A percentile compares a stretch with the other conserved stretches of the same genome.
Evolutionary conservation across 2,329 filamentous ascomycete species (phyloP).

Genomic region (Sporothrix globosa): DNA sequence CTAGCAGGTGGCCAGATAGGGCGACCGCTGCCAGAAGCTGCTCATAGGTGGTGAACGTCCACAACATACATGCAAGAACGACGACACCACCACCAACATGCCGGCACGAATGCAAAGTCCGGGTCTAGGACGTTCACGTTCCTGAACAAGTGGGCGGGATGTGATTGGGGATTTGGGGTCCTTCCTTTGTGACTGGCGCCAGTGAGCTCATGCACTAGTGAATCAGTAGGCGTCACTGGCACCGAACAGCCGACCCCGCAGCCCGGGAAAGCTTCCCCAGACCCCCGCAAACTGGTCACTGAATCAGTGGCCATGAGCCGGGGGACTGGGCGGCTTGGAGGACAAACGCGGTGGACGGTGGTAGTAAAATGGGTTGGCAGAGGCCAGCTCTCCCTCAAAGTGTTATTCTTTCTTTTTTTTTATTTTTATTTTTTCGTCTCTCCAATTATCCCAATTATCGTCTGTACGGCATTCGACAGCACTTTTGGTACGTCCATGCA

Average conservation of each 20-base stretch:
- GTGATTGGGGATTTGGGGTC: neutral
- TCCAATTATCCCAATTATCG: too few species aligned
- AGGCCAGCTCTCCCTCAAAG: neutral
- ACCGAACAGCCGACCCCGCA: neutral
- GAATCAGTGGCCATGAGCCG: constrained; percentile 9
- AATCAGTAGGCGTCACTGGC: constrained; percentile 11
- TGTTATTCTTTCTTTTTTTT: neutral
- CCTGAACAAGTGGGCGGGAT: neutral
- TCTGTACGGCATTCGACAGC: too few species aligned
- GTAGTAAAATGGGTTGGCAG: neutral
- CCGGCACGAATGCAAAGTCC: too few species aligned
- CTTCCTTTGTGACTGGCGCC: neutral
- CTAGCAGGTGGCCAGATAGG: too few species aligned
- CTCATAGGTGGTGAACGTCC: too few species aligned
- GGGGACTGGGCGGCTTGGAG: neutral
- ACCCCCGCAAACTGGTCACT: constrained; percentile 26
- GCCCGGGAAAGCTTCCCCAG: constrained; percentile 29
- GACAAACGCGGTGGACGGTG: too few species aligned
- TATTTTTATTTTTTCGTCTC: neutral
- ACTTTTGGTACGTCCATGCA: too few species aligned
- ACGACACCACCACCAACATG: too few species aligned
- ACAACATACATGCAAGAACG: too few species aligned
- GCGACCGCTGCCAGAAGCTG: too few species aligned
- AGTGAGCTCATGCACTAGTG: constrained; percentile 19
- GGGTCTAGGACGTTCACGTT: constrained; percentile 24